phyloP scores from a whole-genome alignment of 2,329 filamentous ascomycete species.

The Sporothrix brunneoviolacea region DNA sequence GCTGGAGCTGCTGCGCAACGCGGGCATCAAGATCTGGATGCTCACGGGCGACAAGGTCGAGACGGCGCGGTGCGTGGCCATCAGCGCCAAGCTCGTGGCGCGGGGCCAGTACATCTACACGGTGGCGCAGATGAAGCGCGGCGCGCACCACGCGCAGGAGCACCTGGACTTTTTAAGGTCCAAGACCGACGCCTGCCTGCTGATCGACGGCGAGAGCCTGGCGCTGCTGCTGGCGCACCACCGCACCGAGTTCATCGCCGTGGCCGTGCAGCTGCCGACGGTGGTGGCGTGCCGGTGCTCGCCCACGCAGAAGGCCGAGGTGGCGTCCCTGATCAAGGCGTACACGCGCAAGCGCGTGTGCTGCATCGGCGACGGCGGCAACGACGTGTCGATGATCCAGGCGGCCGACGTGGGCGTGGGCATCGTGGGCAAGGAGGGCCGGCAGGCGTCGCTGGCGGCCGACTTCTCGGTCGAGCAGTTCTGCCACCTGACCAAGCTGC shows the following conservation, averaged over 20 bases:
- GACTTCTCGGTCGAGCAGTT: constrained; percentile 98
- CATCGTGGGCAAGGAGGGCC: constrained; percentile 95
- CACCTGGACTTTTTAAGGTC: constrained; percentile 81
- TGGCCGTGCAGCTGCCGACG: constrained; percentile 80
- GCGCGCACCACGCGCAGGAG: constrained; percentile 77
- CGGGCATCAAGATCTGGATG: constrained; percentile 99
- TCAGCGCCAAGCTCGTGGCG: constrained; percentile 88
- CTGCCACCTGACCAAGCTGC: constrained; percentile 84
- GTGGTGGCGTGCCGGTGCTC: constrained; percentile 96
- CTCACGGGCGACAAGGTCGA: constrained; percentile 97
- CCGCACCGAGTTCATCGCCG: constrained; percentile 75
- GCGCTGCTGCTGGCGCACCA: constrained; percentile 69
- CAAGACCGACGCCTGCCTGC: constrained; percentile 78
- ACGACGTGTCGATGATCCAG: constrained; percentile 99
- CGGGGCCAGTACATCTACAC: constrained; percentile 95
- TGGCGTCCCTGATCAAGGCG: constrained; percentile 82
- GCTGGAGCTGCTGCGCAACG: constrained; percentile 88
- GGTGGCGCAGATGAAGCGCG: constrained; percentile 74
- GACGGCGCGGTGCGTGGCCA: constrained; percentile 90
- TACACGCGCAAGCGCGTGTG: constrained; percentile 93
- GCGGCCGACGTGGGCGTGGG: constrained; percentile 96
- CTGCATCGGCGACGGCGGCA: constrained; percentile 96
- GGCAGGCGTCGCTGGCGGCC: constrained; percentile 87
- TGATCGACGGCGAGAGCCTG: constrained; percentile 92
- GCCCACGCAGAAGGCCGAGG: constrained; percentile 92